Conservation (phyloP, 768 basidiomycete genomes). For the Leccinellum rugosiceps region DNA sequence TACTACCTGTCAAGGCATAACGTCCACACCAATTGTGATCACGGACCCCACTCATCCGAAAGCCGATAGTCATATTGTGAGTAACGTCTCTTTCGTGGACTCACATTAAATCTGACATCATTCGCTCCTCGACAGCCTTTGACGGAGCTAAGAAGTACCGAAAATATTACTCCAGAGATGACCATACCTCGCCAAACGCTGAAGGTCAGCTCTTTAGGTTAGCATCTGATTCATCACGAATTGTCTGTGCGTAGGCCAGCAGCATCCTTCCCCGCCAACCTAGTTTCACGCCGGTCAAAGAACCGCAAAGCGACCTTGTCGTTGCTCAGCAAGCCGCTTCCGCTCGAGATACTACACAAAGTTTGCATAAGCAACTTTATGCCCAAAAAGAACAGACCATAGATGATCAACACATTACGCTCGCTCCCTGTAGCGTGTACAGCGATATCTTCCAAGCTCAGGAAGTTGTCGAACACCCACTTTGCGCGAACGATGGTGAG, state of each 20-base stretch:
- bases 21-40: background rate
- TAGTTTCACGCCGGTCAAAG: constrained; percentile 25
- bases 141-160: background rate
- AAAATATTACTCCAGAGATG: background rate
- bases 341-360: background rate
- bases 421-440: background rate
- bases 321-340: constrained; percentile 10
- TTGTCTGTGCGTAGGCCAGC: constrained; percentile 4
- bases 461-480: background rate
- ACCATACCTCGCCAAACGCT: background rate
- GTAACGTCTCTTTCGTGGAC: background rate
- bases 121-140: constrained; percentile 1
- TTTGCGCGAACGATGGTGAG: constrained; percentile 3
- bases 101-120: background rate
- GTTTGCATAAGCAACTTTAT: background rate
- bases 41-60: background rate
- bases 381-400: background rate
- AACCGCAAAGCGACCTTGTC: constrained; percentile 30
- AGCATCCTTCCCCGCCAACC: background rate
- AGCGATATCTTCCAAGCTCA: background rate
- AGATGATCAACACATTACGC: background rate
- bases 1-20: background rate
- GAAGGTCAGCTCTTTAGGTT: constrained; percentile 15
- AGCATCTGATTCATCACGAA: background rate
- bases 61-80: constrained; percentile 5